Conservation (phyloP, 768 basidiomycete genomes). For the Panellus pusillus region DNA sequence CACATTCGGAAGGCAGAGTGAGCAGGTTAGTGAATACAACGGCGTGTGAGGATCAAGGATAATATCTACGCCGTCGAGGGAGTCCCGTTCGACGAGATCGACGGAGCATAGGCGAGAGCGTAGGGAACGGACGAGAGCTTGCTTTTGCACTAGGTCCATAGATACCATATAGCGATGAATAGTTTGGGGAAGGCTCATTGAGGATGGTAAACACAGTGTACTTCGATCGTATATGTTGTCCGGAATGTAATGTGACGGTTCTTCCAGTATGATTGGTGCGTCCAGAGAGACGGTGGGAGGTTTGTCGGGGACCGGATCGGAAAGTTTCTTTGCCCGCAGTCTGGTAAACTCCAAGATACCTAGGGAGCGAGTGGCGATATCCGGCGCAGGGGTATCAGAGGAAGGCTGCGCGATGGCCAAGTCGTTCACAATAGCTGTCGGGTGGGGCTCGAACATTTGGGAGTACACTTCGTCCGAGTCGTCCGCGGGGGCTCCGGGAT, state of each 20-base stretch:
- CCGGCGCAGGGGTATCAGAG: conserved; percentile 14
- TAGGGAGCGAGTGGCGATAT: conserved; percentile 30
- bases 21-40: conserved; percentile 50
- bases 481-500: conserved; percentile 1
- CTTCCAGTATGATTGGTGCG: background rate
- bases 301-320: background rate
- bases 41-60: conserved; percentile 65
- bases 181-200: conserved; percentile 30
- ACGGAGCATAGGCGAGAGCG: conserved; percentile 44
- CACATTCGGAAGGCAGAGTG: conserved; percentile 50
- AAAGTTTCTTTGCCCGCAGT: conserved; percentile 40
- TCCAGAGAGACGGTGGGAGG: background rate
- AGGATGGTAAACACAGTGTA: conserved; percentile 44
- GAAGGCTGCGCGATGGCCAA: background rate
- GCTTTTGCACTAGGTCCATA: conserved; percentile 67
- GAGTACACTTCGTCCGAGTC: conserved; percentile 12
- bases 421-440: conserved; percentile 14
- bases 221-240: conserved; percentile 41
- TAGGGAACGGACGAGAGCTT: conserved; percentile 55
- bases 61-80: conserved; percentile 61
- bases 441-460: conserved; percentile 14
- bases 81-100: conserved; percentile 64
- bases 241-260: conserved; percentile 31
- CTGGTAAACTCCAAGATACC: conserved; percentile 39
- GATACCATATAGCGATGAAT: conserved; percentile 71